Base-by-base conservation (phyloP, 495 filamentous ascomycete genomes). In the Neurospora terricola region DNA sequence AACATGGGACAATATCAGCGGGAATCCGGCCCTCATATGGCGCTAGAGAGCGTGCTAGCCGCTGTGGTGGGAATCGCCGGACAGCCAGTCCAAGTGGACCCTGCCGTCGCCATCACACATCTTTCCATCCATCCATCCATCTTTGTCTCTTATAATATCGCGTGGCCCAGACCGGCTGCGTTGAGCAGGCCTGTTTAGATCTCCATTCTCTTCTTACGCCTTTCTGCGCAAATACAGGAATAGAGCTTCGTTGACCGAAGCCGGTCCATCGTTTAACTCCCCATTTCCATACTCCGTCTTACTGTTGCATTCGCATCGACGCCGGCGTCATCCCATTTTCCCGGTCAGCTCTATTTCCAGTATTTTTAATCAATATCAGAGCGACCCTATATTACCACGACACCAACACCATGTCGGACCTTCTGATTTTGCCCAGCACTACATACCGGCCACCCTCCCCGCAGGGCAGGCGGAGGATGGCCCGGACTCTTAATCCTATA, bases 401-500 rank as follows among this genome's bases (percentile, higher is more conserved):
- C 76, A 72, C 75, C 45, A 71, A 71, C 62, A 83, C 75, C 88
- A 93, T 92, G 87, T 86, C 78, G 78, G 88, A 86, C 66, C 78
- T 82, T 76, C 80, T 86, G 79, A 77, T 88, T 77, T 85, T 91
- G 76, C 86, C 88, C 73, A 82, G 87, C 78, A 88, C 84, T 75
- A 87, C 84, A 45, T 91, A 88, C 81, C 81, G 83, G 80, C 88
- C 91, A 74, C 88, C 88, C 73, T 86, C 87, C 78, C 88, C 85
- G 92, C 93, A 87, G 92, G 92, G 81, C 79, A 84, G 81, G 80
- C 85, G 83, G 86, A 89, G 86, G 83, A 59, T 39, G 88, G 86
- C 79, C 85, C 87, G 80, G 80, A 83, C 73, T 75, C 91, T 94
- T 92, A 93, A 94, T 92, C 91, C 92, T 74, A 93, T 94, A 90